These are phyloP conservation scores for Neopestalotiopsis sp. DNA, from an alignment of 2,329 filamentous ascomycete species.

Conservation along the genomic window DNA sequence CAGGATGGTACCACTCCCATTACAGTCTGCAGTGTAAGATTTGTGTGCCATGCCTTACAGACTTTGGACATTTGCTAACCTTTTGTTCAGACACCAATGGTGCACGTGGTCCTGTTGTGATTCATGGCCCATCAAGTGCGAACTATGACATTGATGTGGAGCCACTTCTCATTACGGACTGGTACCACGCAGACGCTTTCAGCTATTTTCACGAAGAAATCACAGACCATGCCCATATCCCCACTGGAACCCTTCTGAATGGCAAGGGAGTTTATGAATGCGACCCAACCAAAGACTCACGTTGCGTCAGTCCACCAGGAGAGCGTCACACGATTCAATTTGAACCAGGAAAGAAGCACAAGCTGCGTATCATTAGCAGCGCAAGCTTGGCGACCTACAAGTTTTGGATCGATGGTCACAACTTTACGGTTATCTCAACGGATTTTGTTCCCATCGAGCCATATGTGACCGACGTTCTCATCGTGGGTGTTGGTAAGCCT, in stretches of 20 bases:
- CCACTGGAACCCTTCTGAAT: background rate
- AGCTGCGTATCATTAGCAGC: background rate
- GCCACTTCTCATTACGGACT: background rate
- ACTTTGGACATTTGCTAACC: background rate
- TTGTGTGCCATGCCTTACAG: background rate
- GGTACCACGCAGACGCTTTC: background rate
- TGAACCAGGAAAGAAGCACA: background rate
- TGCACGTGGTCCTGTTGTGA: background rate
- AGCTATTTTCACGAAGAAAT: background rate
- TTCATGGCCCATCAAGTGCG: background rate
- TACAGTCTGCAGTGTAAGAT: background rate
- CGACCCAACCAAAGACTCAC: background rate
- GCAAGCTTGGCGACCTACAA: background rate
- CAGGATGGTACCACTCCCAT: slow-evolving; percentile 32
- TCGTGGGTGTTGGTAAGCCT: background rate
- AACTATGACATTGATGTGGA: background rate
- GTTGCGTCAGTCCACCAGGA: background rate
- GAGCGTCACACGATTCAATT: background rate
- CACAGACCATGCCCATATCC: background rate
- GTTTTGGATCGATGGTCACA: slow-evolving; percentile 1
- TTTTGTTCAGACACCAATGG: background rate
- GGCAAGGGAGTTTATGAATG: background rate
- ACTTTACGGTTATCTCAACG: background rate
- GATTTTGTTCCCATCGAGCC: slow-evolving; percentile 4
- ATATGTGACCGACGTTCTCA: background rate